Evolutionary conservation across 257 asterid genomes (phyloP), one percentile per base, ranked within the genome.

Genomic region (Coffea eugenioides): DNA sequence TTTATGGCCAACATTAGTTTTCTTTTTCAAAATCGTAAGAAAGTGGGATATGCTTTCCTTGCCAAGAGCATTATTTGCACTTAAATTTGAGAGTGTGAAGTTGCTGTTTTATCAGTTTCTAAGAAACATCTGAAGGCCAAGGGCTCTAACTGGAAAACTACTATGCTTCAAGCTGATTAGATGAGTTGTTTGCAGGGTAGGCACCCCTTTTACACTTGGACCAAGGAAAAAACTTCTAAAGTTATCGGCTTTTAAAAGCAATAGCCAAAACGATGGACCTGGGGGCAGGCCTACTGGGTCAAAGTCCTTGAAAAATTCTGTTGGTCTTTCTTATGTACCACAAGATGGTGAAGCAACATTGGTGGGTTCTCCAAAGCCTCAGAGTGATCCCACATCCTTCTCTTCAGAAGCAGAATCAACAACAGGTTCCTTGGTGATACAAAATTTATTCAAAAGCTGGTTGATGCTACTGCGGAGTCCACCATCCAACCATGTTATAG

Each of bases 181-280:
- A 71, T 74, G 11, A 67, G 52, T 77, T 69, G 79, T 80, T 87
- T 86, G 75, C 91, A 95, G 99, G 70, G 84, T 90, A 82, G 87
- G 89, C 80, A 78, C 84, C 79, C 87, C 94, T 76, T 65, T 77
- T 74, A 82, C 81, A 81, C 84, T 88, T 84, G 91, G 93, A 79
- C 86, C 92, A 10, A 89, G 84, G 81, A 82, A 90, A 45, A 90
- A 88, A 82, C 52, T 71, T 81, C 85, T 88, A 79, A 93, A 88
- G 86, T 83, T 95, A 84, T 92, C 91, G 7, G 97, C 97, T 57
- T 93, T 93, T 87, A 93, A 89, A 88, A 91, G 94, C 84, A 85
- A 83, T 85, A 84, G 79, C 76, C 94, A 88, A 68, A 87, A 79
- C 82, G 96, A 92, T 83, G 92, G 88, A 79, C 77, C 91, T 12